Conservation (phyloP, 2,329 filamentous ascomycete genomes). For the Curvularia verruculosa region DNA sequence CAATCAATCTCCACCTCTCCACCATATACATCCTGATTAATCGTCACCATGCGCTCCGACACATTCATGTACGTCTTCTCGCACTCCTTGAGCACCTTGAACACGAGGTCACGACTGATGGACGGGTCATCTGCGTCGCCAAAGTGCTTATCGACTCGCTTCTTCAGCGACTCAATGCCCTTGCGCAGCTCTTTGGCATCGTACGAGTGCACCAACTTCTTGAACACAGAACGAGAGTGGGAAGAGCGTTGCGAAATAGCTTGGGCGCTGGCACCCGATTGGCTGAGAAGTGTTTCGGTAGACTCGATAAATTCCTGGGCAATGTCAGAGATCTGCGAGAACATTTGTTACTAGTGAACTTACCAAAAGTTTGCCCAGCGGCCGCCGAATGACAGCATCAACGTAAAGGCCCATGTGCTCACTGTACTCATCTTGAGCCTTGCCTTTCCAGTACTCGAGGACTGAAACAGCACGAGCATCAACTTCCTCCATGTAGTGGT, state of each 20-base stretch:
- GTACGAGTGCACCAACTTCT: slow-evolving; percentile 81
- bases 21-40: slow-evolving; percentile 54
- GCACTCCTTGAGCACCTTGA: slow-evolving; percentile 66
- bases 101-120: slow-evolving; percentile 64
- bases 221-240: slow-evolving; percentile 81
- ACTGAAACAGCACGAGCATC: slow-evolving; percentile 75
- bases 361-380: slow-evolving; percentile 81
- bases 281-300: slow-evolving; percentile 73
- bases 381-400: slow-evolving; percentile 83
- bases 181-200: slow-evolving; percentile 86
- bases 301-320: slow-evolving; percentile 82
- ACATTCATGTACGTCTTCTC: slow-evolving; percentile 62
- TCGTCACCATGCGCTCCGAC: slow-evolving; percentile 55
- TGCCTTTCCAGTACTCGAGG: slow-evolving; percentile 80
- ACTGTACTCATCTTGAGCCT: slow-evolving; percentile 76
- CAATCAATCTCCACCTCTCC: slow-evolving; percentile 54
- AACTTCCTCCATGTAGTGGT: slow-evolving; percentile 92
- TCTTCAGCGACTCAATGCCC: slow-evolving; percentile 86
- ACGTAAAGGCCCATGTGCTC: slow-evolving; percentile 91
- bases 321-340: slow-evolving; percentile 15
- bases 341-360: slow-evolving; percentile 20
- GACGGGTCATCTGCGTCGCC: slow-evolving; percentile 81
- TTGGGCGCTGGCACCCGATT: slow-evolving; percentile 56
- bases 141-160: slow-evolving; percentile 97
- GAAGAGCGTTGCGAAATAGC: slow-evolving; percentile 78